Conservation (phyloP, 2,329 filamentous ascomycete genomes). For the Celoporthe dispersa region DNA sequence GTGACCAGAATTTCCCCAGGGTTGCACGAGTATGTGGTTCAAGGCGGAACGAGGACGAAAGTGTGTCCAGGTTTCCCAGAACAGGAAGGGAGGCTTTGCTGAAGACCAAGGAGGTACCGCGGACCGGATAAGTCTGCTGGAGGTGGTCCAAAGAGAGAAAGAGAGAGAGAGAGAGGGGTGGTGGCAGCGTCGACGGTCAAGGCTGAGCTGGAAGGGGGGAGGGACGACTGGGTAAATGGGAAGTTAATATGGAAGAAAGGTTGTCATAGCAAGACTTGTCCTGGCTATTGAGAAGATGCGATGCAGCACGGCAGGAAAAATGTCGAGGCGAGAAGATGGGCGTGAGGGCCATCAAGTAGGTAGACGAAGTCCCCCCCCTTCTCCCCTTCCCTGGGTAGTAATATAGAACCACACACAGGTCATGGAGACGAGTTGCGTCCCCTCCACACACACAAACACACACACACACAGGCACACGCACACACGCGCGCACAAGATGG, state of each 20-base stretch:
- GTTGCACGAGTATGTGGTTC: slow-evolving; percentile 20
- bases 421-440: slow-evolving; percentile 14
- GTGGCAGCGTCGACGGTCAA: slow-evolving; percentile 35
- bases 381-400: slow-evolving; percentile 2
- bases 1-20: neutral
- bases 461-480: too few relatives aligned
- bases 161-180: too few relatives aligned
- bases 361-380: slow-evolving; percentile 18
- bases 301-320: slow-evolving; percentile 40
- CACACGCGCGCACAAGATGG: too few relatives aligned
- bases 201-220: slow-evolving; percentile 39
- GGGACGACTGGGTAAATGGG: slow-evolving; percentile 44
- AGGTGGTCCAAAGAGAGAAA: slow-evolving; percentile 37
- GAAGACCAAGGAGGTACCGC: slow-evolving; percentile 29
- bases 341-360: slow-evolving; percentile 22
- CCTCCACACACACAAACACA: too few relatives aligned
- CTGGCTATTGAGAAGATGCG: slow-evolving; percentile 40
- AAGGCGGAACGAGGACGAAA: neutral
- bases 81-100: slow-evolving; percentile 25
- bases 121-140: slow-evolving; percentile 25
- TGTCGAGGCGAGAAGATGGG: slow-evolving; percentile 35
- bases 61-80: slow-evolving; percentile 14
- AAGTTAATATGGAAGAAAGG: slow-evolving; percentile 47
- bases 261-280: slow-evolving; percentile 31
- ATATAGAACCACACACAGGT: slow-evolving; percentile 15